Conservation (phyloP, 257 asterid species). For the Nicotiana tomentosiformis region DNA sequence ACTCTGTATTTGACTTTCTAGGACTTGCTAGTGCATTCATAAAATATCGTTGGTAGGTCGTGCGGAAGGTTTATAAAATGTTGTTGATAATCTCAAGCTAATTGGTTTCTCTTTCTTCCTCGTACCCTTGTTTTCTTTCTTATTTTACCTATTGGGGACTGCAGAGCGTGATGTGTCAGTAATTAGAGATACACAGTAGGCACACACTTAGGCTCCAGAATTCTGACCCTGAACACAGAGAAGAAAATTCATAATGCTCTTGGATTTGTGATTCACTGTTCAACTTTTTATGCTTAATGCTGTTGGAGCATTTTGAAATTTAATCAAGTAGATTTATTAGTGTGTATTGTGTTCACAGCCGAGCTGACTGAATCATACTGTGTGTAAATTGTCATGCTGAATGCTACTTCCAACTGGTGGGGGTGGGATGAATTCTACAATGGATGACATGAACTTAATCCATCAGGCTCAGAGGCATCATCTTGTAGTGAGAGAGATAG, state of each 20-base stretch:
- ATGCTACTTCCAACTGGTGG: constrained; percentile 81
- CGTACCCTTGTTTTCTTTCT: neutral
- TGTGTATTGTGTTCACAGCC: constrained; percentile 28
- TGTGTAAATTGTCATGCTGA: constrained; percentile 70
- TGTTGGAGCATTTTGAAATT: neutral
- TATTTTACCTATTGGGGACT: neutral
- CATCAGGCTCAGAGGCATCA: constrained; percentile 95
- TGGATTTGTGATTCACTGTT: neutral
- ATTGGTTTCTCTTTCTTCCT: constrained; percentile 2
- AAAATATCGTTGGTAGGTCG: neutral
- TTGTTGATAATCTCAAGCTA: neutral
- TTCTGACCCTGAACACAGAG: constrained; percentile 1
- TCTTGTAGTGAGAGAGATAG: constrained; percentile 78
- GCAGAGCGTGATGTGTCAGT: neutral
- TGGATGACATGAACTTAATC: constrained; percentile 94
- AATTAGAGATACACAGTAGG: neutral
- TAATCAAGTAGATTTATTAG: constrained; percentile 11
- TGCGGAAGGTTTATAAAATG: neutral
- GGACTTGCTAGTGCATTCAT: neutral
- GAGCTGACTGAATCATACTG: constrained; percentile 17
- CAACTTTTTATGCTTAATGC: neutral
- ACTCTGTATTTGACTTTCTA: neutral
- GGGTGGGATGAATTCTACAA: constrained; percentile 70
- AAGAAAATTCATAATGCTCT: neutral
- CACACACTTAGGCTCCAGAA: neutral